Conservation (phyloP, 2,329 filamentous ascomycete species). For the Chaetomium globosum region DNA sequence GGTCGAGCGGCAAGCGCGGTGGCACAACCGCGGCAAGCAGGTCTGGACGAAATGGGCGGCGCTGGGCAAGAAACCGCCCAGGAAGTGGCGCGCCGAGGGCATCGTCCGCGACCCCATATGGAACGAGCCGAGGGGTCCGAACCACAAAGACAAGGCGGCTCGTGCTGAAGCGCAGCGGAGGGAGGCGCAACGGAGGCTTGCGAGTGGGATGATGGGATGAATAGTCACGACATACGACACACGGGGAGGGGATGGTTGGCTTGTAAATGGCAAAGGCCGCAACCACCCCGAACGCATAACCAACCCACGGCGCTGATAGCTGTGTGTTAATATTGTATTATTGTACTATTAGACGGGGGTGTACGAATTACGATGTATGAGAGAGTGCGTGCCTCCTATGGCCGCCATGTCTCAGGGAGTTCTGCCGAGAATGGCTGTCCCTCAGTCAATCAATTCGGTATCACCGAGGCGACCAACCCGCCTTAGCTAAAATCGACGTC, state of each 20-base stretch:
- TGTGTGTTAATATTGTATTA: not conserved
- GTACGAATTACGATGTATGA: slow-evolving; percentile 9
- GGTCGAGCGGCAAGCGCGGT: slow-evolving; percentile 59
- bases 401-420: not conserved
- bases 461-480: not conserved
- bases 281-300: not conserved
- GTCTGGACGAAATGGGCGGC: slow-evolving; percentile 64
- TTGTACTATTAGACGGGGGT: slow-evolving; percentile 2
- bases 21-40: slow-evolving; percentile 62
- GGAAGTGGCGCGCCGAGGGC: slow-evolving; percentile 61
- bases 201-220: slow-evolving; percentile 23
- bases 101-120: slow-evolving; percentile 48
- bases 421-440: not conserved
- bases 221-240: too few relatives aligned
- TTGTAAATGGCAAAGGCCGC: not conserved
- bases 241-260: not conserved
- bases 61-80: slow-evolving; percentile 63
- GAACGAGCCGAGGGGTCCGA: slow-evolving; percentile 29
- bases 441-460: not conserved
- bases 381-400: not conserved
- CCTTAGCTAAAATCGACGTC: not conserved
- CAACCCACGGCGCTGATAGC: not conserved
- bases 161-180: slow-evolving; percentile 25
- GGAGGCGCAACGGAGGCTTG: slow-evolving; percentile 27
- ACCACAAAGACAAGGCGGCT: slow-evolving; percentile 14